Conservation (phyloP, 2,329 filamentous ascomycete species). For the Macrophomina phaseolina region DNA sequence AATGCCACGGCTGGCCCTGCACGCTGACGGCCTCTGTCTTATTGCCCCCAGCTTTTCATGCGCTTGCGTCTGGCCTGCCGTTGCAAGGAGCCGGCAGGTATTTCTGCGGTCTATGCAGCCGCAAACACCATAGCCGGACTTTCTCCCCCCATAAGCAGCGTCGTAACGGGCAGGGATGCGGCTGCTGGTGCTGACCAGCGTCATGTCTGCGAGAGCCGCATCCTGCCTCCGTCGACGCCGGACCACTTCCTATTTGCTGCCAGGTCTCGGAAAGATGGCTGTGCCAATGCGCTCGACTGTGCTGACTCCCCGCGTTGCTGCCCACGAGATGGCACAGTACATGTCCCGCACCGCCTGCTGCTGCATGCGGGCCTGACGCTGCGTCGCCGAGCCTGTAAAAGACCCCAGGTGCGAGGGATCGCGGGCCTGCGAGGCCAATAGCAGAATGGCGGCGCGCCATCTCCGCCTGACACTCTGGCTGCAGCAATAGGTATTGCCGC, state of each 20-base stretch:
- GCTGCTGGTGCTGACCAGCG: not conserved
- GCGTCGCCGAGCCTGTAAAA: slow-evolving; percentile 10
- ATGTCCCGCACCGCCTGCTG: slow-evolving; percentile 14
- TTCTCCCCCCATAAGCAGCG: slow-evolving; percentile 12
- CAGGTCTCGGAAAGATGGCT: slow-evolving; percentile 15
- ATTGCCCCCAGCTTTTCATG: no score
- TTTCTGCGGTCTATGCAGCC: not conserved
- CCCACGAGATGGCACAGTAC: not conserved
- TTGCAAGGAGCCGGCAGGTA: not conserved
- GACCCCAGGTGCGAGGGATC: slow-evolving; percentile 1
- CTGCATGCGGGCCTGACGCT: slow-evolving; percentile 8
- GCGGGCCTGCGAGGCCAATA: slow-evolving; percentile 2
- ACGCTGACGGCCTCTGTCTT: no score
- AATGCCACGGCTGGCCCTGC: no score
- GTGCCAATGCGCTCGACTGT: not conserved
- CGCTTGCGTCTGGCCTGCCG: no score
- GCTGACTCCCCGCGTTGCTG: slow-evolving; percentile 7
- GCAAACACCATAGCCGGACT: slow-evolving; percentile 24
- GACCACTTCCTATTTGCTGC: slow-evolving; percentile 14
- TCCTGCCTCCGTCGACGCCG: slow-evolving; percentile 9
- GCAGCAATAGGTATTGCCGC: slow-evolving; percentile 6
- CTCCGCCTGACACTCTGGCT: not conserved
- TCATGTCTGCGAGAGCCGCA: slow-evolving; percentile 22
- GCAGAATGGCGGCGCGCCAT: not conserved
- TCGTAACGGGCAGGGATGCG: slow-evolving; percentile 1